These are phyloP conservation scores for Phytopythium litorale DNA, from an alignment of 352 stramenopile species.

Conservation along the genomic window DNA sequence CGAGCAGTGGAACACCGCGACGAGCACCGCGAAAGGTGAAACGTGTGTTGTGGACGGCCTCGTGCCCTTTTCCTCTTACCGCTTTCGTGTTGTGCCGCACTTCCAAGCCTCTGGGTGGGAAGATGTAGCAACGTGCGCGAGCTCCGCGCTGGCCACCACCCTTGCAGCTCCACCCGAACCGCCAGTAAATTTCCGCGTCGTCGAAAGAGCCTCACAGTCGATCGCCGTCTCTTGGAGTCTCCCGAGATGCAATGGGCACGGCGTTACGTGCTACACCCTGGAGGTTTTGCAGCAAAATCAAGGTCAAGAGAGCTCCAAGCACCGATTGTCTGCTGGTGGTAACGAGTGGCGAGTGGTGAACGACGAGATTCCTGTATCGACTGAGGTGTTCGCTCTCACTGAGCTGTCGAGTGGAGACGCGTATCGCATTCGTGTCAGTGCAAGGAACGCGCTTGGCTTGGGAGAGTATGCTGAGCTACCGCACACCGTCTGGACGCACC, in stretches of 20 bases:
- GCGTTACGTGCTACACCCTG: conserved; percentile 16
- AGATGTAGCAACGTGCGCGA: conserved; percentile 21
- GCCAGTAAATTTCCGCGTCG: conserved; percentile 22
- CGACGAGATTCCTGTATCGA: conserved; percentile 12
- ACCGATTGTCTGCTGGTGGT: background rate
- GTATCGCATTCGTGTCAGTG: conserved; percentile 19
- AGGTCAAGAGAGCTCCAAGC: background rate
- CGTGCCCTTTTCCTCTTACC: conserved; percentile 39
- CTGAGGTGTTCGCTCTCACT: conserved; percentile 4
- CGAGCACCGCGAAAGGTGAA: conserved; percentile 17
- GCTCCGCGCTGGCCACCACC: conserved; percentile 26
- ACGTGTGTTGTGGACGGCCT: conserved; percentile 20
- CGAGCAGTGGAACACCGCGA: conserved; percentile 28
- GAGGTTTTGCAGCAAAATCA: conserved; percentile 1
- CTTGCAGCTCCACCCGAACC: conserved; percentile 29
- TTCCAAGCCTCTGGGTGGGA: conserved; percentile 30
- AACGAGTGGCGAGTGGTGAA: conserved; percentile 8
- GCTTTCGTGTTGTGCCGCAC: conserved; percentile 49
- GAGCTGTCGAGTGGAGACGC: conserved; percentile 6
- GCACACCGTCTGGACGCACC: conserved; percentile 15
- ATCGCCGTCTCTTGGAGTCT: conserved; percentile 38
- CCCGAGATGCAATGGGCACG: conserved; percentile 50
- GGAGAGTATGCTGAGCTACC: conserved; percentile 9
- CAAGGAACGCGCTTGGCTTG: conserved; percentile 17
- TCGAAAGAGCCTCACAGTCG: conserved; percentile 30